Evolutionary conservation across 2,329 filamentous ascomycete genomes (phyloP), one percentile per base, ranked within the genome.

Genomic region (Diplodia seriata): DNA sequence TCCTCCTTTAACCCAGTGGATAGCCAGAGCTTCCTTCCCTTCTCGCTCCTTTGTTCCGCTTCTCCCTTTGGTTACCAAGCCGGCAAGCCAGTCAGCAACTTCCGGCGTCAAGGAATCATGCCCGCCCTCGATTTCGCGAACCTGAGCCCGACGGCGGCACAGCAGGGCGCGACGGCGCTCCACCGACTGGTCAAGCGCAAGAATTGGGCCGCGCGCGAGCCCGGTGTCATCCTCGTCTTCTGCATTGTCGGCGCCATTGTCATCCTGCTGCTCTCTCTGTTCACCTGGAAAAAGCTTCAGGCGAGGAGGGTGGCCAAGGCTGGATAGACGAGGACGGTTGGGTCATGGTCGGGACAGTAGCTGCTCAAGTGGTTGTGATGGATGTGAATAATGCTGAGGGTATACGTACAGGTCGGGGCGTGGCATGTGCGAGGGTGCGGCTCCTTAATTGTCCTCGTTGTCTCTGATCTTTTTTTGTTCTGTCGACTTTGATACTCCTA

Each of bases 161-260:
- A 20, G 26, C 76, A 76, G 72, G 76, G 74, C 76, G 76, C 78
- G 70, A 74, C 72, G 66, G 74, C 76, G 67, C 70, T 78, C 71
- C 76, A 79, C 72, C 74, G 74, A 63, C 72, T 88, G 70, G 75
- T 80, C 74, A 87, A 84, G 81, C 84, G 83, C 70, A 74, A 75
- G 68, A 86, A 88, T 81, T 90, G 85, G 85, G 86, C 87, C 29
- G 72, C 77, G 69, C 73, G 78, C 38, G 85, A 90, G 74, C 82
- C 85, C 54, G 87, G 87, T 76, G 86, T 89, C 70, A 82, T 90
- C 62, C 80, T 89, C 71, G 87, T 90, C 68, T 87, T 90, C 78
- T 82, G 80, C 77, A 86, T 90, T 72, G 81, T 89, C 76, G 85
- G 85, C 73, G 73, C 87, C 69, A 84, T 90, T 71, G 81, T 70